Base-by-base conservation (phyloP, 176 grass and related monocot species). In the Musa itinerans region DNA sequence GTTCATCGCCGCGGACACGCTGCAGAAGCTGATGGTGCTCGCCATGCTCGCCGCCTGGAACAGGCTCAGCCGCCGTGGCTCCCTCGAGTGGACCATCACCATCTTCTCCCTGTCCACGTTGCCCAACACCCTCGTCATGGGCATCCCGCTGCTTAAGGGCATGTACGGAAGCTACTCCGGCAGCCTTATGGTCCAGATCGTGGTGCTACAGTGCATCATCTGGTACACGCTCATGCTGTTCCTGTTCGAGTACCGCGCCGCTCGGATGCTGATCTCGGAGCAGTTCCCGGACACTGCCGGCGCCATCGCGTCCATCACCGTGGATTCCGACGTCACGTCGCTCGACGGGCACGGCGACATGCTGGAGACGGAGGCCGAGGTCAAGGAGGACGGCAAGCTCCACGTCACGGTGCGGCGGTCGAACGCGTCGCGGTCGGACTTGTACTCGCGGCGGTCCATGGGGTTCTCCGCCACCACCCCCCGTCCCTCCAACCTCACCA, bases 221-320 rank as follows among this genome's bases (percentile, higher is more conserved):
- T 97, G 93, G 93, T 97, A 97, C 86, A 97, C 93, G 10, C 85
- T 97, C 34, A 91, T 99, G 96, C 88, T 99, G 21, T 99, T 99
- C 74, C 80, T 99, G 80, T 99, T 74, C 53, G 72, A 57, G 72
- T 74, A 17, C 53, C 53, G 72, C 12, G 72, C 53, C 22, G 53
- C 72, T 5, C 11, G 53, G 22, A 14, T 50, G 0, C 53, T 74
- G 22, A 74, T 74, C 72, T 10, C 53, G 13, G 72, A 74, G 24
- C 72, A 74, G 72, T 74, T 74, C 72, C 72, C 72, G 12, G 72
- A 57, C 14, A 57, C 72, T 3, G 72, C 72, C 23, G 53, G 53
- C 52, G 53, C 53, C 53, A 74, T 74, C 72, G 72, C 53, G 9
- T 56, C 72, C 53, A 74, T 74, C 72, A 74, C 50, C 24, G 22